Conservation (phyloP, 176 grass and related monocot genomes). For the Phyllostachys edulis region DNA sequence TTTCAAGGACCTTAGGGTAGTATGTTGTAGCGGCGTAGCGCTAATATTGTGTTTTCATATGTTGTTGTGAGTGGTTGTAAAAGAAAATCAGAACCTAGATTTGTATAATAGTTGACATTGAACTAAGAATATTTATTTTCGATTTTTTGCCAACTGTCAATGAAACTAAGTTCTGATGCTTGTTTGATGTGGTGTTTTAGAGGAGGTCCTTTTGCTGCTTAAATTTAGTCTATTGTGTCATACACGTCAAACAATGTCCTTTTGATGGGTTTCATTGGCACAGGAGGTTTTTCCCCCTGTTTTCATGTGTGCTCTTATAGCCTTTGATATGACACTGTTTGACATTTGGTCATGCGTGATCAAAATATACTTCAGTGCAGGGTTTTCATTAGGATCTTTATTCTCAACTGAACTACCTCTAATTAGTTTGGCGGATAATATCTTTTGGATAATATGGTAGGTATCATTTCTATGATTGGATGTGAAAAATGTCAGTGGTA, state of each 20-base stretch:
- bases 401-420: not conserved
- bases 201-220: not conserved
- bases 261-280: too few species aligned
- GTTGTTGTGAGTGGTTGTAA: too few species aligned
- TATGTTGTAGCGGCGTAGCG: too few species aligned
- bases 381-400: not conserved
- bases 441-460: not conserved
- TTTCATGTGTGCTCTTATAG: not conserved
- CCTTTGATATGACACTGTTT: not conserved
- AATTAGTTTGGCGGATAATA: not conserved
- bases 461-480: not conserved
- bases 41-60: too few species aligned
- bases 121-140: too few species aligned
- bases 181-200: not conserved
- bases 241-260: too few species aligned
- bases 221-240: not conserved
- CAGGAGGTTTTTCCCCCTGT: too few species aligned
- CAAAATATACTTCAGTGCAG: not conserved
- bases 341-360: not conserved
- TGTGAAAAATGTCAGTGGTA: not conserved
- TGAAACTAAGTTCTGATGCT: not conserved
- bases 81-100: too few species aligned
- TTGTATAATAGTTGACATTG: too few species aligned
- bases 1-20: not conserved
- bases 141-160: not conserved